Evolutionary conservation across 768 basidiomycete species (phyloP), one percentile per base, ranked within the genome.

Genomic region (Podaxis sp.): DNA sequence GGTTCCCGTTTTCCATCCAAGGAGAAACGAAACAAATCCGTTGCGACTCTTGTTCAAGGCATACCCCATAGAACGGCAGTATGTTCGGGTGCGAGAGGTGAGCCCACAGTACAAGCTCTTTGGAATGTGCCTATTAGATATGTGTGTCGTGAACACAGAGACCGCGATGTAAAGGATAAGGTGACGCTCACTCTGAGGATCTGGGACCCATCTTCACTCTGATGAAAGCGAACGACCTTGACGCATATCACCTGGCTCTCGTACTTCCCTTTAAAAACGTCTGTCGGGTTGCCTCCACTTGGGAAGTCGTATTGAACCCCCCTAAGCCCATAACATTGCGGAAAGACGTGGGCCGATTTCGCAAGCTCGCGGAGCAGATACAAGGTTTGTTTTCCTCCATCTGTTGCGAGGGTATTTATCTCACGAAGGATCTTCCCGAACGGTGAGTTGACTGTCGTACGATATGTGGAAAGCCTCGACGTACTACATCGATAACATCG

Each of bases 31-130:
- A 36, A 22, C 61, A 66, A 2, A 66, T 49, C 19, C 52, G 52
- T 36, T 38, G 59, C 7, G 50, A 5, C 0, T 15, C 54, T 7
- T 50, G 53, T 25, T 65, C 47, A 15, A 66, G 57, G 49, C 66
- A 77, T 11, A 73, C 54, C 2, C 77, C 75, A 65, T 73, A 71
- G 19, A 78, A 63, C 1, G 75, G 76, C 24, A 78, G 63, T 15
- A 78, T 71, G 37, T 76, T 77, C 0, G 69, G 67, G 56, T 79
- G 77, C 0, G 57, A 63, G 7, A 78, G 50, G 60, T 74, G 69
- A 7, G 66, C 66, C 77, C 78, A 79, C 46, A 72, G 50, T n/a
- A 72, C 65, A 9, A 74, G 74, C 43, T 79, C 78, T 24, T 55
- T n/a, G 7, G 29, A 33, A 22, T n/a, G 53, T 37, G 36, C 17